Evolutionary conservation across 352 stramenopile species (phyloP).

Genomic region (Pythium rishiriense): DNA sequence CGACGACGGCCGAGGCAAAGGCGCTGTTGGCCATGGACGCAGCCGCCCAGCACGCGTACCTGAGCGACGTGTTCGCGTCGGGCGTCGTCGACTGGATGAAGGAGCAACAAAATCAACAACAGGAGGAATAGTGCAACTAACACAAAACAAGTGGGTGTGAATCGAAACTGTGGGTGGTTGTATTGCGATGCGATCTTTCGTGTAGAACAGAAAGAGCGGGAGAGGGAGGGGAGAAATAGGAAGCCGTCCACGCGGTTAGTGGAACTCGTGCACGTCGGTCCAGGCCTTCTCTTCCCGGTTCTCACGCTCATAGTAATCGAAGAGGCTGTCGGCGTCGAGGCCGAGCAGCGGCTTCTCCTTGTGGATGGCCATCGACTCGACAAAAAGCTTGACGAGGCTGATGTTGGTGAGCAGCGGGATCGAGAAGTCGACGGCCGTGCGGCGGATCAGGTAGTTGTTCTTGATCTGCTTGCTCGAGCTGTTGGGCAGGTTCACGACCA

Average conservation of each 20-base stretch:
- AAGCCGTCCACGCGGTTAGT: constrained; percentile 79
- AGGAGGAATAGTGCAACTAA: constrained; percentile 1
- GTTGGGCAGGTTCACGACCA: constrained; percentile 93
- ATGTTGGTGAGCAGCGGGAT: constrained; percentile 92
- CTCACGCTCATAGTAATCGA: constrained; percentile 97
- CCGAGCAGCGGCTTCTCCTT: constrained; percentile 92
- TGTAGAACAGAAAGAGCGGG: not conserved
- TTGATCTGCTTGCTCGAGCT: constrained; percentile 85
- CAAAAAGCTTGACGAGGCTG: constrained; percentile 92
- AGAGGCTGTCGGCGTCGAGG: constrained; percentile 94
- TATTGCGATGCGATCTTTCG: constrained; percentile 11
- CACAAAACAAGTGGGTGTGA: not conserved
- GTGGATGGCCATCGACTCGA: constrained; percentile 91
- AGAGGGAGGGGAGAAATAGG: not conserved
- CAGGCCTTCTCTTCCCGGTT: constrained; percentile 89
- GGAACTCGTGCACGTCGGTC: constrained; percentile 95
- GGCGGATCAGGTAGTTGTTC: constrained; percentile 93
- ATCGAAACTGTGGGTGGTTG: not conserved
- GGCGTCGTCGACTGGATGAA: constrained; percentile 67
- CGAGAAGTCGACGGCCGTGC: constrained; percentile 92
- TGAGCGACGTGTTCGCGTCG: constrained; percentile 39
- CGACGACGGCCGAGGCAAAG: constrained; percentile 35
- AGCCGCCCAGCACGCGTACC: constrained; percentile 35
- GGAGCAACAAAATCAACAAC: constrained; percentile 8
- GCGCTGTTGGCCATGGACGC: constrained; percentile 40